Percentiles rank a stretch among this genome's conserved stretches.
Evolutionary conservation across 345 rosid genomes (phyloP).

Genomic region (Psidium friedrichsthalianum): DNA sequence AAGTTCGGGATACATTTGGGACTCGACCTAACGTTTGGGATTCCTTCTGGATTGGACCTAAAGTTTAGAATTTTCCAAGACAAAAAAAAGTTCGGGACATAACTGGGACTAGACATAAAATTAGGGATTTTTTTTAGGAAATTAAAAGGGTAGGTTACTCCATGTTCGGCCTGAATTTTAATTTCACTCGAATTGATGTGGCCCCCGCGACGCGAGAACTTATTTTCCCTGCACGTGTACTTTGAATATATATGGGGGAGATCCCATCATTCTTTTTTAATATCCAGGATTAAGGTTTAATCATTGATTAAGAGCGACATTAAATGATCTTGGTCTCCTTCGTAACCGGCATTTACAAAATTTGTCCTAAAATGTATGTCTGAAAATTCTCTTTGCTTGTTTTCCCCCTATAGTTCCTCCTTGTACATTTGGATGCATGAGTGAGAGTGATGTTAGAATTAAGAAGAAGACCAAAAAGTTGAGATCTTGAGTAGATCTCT

Average conservation of each 20-base stretch:
- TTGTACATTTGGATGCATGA: no score
- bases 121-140: neutral
- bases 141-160: neutral
- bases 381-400: no score
- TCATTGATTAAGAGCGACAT: neutral
- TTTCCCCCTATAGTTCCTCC: no score
- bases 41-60: no score
- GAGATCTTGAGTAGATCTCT: neutral
- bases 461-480: neutral
- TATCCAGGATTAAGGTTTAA: neutral
- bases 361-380: neutral
- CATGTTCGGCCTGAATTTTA: neutral
- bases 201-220: accelerated
- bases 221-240: neutral
- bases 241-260: neutral
- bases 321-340: neutral
- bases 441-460: no score
- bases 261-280: neutral
- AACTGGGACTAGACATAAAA: no score
- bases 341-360: neutral
- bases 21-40: no score
- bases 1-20: no score
- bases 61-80: no score
- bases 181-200: neutral
- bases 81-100: no score